These are phyloP conservation scores for Ogataea nitratoaversa DNA, from an alignment of 805 yeast species.

Conservation along the genomic window DNA sequence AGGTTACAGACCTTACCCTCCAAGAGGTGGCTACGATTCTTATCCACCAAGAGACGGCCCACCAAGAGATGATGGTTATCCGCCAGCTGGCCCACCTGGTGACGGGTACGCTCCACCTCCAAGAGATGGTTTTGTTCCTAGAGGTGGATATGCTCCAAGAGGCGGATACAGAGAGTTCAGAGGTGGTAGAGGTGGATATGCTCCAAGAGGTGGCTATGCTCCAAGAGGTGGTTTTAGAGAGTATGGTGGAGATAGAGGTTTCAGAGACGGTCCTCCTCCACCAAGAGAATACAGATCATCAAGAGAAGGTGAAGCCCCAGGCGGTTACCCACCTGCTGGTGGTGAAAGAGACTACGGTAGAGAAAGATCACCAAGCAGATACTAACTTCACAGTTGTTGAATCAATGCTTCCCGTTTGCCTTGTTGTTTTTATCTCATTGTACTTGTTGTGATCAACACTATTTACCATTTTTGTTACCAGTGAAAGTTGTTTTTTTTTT, in stretches of 20 bases:
- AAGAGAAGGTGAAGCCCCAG: conserved; percentile 35
- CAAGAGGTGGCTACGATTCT: conserved; percentile 5
- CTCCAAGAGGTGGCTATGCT: conserved; percentile 27
- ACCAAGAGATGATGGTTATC: conserved; percentile 12
- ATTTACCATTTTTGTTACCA: no score
- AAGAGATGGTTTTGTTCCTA: conserved; percentile 31
- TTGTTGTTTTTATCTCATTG: not conserved
- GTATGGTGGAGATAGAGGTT: conserved; percentile 19
- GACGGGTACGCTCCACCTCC: conserved; percentile 33
- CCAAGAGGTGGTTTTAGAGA: conserved; percentile 27
- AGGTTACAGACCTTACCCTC: conserved; percentile 3
- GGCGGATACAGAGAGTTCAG: conserved; percentile 26
- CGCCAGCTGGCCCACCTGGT: conserved; percentile 32
- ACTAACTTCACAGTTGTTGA: conserved; percentile 30
- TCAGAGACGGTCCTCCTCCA: conserved; percentile 26
- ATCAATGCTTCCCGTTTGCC: not conserved
- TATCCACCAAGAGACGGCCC: conserved; percentile 8
- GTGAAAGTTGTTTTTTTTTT: no score
- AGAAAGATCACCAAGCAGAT: conserved; percentile 77
- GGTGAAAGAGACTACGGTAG: conserved; percentile 51
- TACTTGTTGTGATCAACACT: no score
- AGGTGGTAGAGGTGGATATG: conserved; percentile 23
- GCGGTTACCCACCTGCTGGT: conserved; percentile 28
- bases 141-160: conserved; percentile 16
- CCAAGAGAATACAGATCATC: conserved; percentile 27